Base-by-base conservation (phyloP, 2,329 filamentous ascomycete genomes). In the Botrytis squamosa region DNA sequence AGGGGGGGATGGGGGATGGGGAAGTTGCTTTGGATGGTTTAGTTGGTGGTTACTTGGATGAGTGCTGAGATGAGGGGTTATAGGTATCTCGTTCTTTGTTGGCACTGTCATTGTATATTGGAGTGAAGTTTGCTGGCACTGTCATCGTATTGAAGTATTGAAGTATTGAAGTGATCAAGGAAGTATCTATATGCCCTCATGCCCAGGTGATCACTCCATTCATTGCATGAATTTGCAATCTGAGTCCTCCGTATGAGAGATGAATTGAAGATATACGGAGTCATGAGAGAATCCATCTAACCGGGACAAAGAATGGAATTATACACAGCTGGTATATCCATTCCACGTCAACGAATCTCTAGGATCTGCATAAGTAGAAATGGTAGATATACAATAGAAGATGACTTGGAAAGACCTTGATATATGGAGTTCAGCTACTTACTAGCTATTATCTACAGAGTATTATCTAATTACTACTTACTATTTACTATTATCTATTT, bases 61-160 rank as follows among this genome's bases (percentile, higher is more conserved):
- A 25, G 59, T 16, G 25, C 40, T 20, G 62, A 29, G 62, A 42
- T 42, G 75, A 12, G 85, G 70, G 14, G 80, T 73, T 77, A 91
- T 52, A n/a, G n/a, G n/a, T n/a, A 12, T n/a, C 18, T 7, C 2
- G n/a, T 16, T 65, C 29, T 29, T 46, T 9, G n/a, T 9, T n/a
- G n/a, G 12, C 14, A 18, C 18, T 65, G 40, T 18, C 36, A 18
- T 36, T 0, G 22, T 25, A 49, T 49, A n/a, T n/a, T n/a, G n/a
- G n/a, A n/a, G n/a, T n/a, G n/a, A n/a, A n/a, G n/a, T 29, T 46
- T 9, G n/a, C 4, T n/a, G n/a, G 12, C 14, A 18, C 18, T 65
- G 40, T 18, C 36, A 18, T 36, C 1, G 22, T 25, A 49, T 49
- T 29, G 29, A 29, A 29, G 29, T 29, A 12, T 40, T 40, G 40